These are phyloP conservation scores for Tetradesmus obliquus DNA, from an alignment of 139 green algal species.

Conservation along the genomic window DNA sequence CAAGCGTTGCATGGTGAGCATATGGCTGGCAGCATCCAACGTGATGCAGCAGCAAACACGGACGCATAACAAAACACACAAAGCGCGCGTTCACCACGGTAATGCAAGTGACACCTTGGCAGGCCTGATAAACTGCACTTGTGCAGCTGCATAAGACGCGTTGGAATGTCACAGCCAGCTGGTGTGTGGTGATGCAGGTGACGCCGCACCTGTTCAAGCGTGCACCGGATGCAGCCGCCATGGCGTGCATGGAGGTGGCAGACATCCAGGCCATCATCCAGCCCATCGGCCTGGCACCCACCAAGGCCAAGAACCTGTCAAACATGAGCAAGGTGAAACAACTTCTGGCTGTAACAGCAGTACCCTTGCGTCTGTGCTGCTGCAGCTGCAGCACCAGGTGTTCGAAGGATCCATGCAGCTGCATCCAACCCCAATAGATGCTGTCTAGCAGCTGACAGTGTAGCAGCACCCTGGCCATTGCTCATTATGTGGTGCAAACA, in stretches of 20 bases:
- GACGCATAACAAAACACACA: no score
- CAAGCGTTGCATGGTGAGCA: no score
- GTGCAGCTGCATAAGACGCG: no score
- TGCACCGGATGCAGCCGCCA: conserved; percentile 65
- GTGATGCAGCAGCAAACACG: no score
- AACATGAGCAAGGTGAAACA: conserved; percentile 68
- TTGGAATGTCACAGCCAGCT: not conserved
- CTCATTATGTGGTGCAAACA: conserved; percentile 2
- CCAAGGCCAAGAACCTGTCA: conserved; percentile 87
- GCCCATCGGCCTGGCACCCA: conserved; percentile 85
- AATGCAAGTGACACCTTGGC: no score
- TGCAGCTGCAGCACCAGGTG: not conserved
- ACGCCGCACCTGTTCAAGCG: conserved; percentile 75
- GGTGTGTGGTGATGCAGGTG: conserved; percentile 53
- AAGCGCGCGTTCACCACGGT: no score
- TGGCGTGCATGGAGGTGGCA: conserved; percentile 56
- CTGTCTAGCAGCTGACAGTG: no score
- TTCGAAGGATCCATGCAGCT: no score
- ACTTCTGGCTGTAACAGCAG: not conserved
- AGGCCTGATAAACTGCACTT: no score
- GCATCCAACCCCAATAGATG: no score
- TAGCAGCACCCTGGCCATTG: not conserved
- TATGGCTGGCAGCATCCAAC: no score
- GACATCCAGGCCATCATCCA: conserved; percentile 74
- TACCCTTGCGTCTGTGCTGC: not conserved